A percentile compares a stretch with the other conserved stretches of the same genome.
These are phyloP conservation scores for Saccharomyces eubayanus DNA, from an alignment of 805 yeast genomes.

Conservation along the genomic window DNA sequence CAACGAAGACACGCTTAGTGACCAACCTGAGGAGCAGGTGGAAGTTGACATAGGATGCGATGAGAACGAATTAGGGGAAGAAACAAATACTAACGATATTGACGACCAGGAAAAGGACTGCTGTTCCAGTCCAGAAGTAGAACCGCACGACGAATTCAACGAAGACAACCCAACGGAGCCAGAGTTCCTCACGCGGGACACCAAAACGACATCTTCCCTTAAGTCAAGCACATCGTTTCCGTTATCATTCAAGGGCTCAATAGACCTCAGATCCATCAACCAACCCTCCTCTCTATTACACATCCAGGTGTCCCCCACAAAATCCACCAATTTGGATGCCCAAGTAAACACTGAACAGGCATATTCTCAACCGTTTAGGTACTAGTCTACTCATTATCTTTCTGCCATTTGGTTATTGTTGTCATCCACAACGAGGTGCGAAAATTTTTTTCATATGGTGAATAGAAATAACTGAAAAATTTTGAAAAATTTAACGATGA, in stretches of 20 bases:
- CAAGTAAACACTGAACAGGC: conserved; percentile 25
- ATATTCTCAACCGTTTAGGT: conserved; percentile 28
- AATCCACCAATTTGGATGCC: conserved; percentile 11
- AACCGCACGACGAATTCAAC: neutral
- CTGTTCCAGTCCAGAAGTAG: neutral
- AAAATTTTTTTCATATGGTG: neutral
- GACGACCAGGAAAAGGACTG: neutral
- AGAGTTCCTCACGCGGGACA: neutral
- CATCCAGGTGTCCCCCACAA: conserved; percentile 24
- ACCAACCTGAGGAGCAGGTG: neutral
- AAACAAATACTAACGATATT: neutral
- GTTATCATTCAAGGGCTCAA: neutral
- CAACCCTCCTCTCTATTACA: conserved; percentile 6
- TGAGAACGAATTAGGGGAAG: neutral
- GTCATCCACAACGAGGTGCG: neutral
- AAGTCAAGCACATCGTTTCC: neutral
- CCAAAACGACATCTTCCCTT: neutral
- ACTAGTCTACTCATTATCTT: conserved; percentile 3
- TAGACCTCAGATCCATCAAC: conserved; percentile 1
- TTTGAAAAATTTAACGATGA: conserved; percentile 1
- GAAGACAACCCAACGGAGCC: neutral
- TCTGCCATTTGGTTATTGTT: neutral
- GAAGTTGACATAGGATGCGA: neutral
- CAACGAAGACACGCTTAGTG: neutral
- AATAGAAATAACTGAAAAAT: neutral